Evolutionary conservation across 2,329 filamentous ascomycete genomes (phyloP).

Genomic region (Claviceps paspali): DNA sequence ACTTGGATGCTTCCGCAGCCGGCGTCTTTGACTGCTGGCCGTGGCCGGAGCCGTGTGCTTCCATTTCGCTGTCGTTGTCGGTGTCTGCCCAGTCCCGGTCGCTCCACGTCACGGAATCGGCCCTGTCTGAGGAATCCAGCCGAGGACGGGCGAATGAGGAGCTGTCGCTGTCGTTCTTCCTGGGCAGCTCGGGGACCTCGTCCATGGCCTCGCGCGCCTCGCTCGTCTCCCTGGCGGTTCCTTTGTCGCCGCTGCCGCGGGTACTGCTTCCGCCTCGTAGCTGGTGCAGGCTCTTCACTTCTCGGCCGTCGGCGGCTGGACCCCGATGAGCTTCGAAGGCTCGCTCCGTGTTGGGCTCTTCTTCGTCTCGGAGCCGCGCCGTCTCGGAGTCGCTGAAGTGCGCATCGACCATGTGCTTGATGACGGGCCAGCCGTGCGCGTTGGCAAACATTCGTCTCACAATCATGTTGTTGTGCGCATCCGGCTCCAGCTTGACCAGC

Average conservation of each 20-base stretch:
- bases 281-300: constrained; percentile 32
- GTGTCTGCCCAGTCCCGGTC: constrained; percentile 48
- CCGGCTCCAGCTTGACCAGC: constrained; percentile 83
- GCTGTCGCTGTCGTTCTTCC: constrained; percentile 11
- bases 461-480: constrained; percentile 97
- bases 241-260: constrained; percentile 16
- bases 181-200: constrained; percentile 29
- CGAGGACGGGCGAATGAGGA: constrained; percentile 8
- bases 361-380: constrained; percentile 50
- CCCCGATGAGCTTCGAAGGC: constrained; percentile 43
- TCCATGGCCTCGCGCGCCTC: constrained; percentile 24
- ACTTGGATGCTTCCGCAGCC: constrained; percentile 8
- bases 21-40: neutral
- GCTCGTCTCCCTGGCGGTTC: neutral
- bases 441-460: constrained; percentile 95
- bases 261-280: constrained; percentile 8
- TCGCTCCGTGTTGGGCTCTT: constrained; percentile 52
- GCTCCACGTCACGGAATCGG: constrained; percentile 49
- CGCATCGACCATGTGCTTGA: constrained; percentile 87
- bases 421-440: constrained; percentile 91
- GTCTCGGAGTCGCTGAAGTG: constrained; percentile 65
- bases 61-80: constrained; percentile 27
- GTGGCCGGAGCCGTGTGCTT: constrained; percentile 4
- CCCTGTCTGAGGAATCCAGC: constrained; percentile 11
- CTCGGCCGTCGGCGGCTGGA: constrained; percentile 48